phyloP scores from a whole-genome alignment of 768 basidiomycete genomes.

The Kwoniella sp. region DNA sequence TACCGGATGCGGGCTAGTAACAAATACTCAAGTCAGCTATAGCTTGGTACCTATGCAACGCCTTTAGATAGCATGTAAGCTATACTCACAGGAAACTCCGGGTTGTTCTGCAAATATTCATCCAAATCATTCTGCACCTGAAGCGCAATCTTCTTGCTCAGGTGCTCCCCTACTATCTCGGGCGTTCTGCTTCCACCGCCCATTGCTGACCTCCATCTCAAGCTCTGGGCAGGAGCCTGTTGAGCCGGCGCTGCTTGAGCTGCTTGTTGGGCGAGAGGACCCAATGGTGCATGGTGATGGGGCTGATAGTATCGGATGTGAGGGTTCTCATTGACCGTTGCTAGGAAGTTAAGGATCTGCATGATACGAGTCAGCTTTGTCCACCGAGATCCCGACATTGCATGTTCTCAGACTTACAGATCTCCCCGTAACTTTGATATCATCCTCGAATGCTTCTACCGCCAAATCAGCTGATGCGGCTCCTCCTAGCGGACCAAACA shows the following conservation, averaged over 20 bases:
- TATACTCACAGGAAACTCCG: constrained; percentile 77
- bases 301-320: constrained; percentile 91
- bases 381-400: neutral
- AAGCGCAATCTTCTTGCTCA: constrained; percentile 78
- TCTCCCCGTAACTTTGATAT: constrained; percentile 67
- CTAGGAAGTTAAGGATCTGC: constrained; percentile 82
- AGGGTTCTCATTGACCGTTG: constrained; percentile 87
- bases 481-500: constrained; percentile 78
- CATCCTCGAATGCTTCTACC: constrained; percentile 79
- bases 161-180: constrained; percentile 69
- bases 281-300: constrained; percentile 76
- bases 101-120: constrained; percentile 79
- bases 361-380: constrained; percentile 9
- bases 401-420: constrained; percentile 48
- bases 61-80: neutral
- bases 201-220: constrained; percentile 55
- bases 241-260: constrained; percentile 28
- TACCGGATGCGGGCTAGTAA: constrained; percentile 55
- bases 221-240: constrained; percentile 26
- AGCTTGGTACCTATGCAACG: neutral
- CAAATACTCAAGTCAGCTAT: constrained; percentile 14
- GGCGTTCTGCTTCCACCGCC: constrained; percentile 31
- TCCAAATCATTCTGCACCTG: constrained; percentile 82
- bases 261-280: constrained; percentile 68
- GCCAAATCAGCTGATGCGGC: constrained; percentile 69